Conservation (phyloP, 139 green algal species). For the Chlamydomonas sp. region DNA sequence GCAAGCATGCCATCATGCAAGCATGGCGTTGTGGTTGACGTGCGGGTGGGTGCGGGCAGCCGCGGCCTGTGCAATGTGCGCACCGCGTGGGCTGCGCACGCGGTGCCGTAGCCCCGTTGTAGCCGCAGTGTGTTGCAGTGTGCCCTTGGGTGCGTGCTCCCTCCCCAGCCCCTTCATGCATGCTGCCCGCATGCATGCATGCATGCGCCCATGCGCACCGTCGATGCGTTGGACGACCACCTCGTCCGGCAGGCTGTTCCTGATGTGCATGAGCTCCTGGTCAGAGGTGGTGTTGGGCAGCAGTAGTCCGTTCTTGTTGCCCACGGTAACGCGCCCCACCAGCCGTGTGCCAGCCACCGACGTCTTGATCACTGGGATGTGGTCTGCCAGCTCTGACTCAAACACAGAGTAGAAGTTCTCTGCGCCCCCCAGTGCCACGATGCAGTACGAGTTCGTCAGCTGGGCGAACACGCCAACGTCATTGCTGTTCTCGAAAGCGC, state of each 20-base stretch:
- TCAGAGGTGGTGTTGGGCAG: constrained; percentile 91
- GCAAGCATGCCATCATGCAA: too few relatives aligned
- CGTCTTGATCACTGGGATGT: constrained; percentile 95
- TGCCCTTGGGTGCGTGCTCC: too few relatives aligned
- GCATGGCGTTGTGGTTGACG: too few relatives aligned
- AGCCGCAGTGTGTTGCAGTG: too few relatives aligned
- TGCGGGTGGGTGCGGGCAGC: too few relatives aligned
- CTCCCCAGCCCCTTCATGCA: too few relatives aligned
- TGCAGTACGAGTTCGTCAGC: constrained; percentile 92
- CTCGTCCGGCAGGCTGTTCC: constrained; percentile 93
- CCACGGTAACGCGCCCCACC: constrained; percentile 82
- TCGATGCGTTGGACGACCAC: constrained; percentile 54
- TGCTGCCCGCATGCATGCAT: too few relatives aligned
- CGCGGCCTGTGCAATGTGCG: too few relatives aligned
- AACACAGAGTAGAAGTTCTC: constrained; percentile 99
- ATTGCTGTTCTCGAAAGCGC: constrained; percentile 92
- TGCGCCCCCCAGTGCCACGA: constrained; percentile 79
- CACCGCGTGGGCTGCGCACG: too few relatives aligned
- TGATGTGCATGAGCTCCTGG: constrained; percentile 96
- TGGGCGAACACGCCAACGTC: constrained; percentile 95
- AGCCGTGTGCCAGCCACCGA: constrained; percentile 85
- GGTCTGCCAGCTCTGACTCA: constrained; percentile 89
- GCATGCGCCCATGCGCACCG: constrained; percentile 10
- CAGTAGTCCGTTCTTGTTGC: constrained; percentile 97
- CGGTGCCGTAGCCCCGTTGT: too few relatives aligned